A percentile compares a stretch with the other conserved stretches of the same genome.
These are phyloP conservation scores for Trichoderma afroharzianum DNA, from an alignment of 2,329 filamentous ascomycete species.

Conservation along the genomic window DNA sequence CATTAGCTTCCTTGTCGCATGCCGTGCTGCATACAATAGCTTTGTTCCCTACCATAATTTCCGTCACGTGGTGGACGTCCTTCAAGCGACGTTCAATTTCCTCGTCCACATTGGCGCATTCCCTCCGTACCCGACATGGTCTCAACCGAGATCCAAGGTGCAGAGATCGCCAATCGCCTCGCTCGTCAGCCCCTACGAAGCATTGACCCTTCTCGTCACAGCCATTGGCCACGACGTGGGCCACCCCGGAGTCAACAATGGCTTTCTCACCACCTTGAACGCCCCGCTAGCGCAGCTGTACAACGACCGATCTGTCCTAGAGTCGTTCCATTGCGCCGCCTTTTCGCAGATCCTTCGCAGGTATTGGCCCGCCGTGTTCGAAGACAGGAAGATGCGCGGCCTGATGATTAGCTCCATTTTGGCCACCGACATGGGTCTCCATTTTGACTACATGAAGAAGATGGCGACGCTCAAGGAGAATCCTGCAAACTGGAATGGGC, in stretches of 20 bases:
- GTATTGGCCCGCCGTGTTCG: constrained; percentile 83
- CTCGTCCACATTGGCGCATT: constrained; percentile 75
- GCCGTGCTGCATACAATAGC: constrained; percentile 89
- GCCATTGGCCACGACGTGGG: constrained; percentile 98
- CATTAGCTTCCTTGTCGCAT: constrained; percentile 80
- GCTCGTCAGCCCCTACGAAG: constrained; percentile 81
- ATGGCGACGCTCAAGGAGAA: constrained; percentile 77
- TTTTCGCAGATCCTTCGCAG: constrained; percentile 93
- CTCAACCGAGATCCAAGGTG: constrained; percentile 28
- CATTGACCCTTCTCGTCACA: constrained; percentile 82
- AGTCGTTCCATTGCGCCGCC: constrained; percentile 95
- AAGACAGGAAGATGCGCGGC: constrained; percentile 74
- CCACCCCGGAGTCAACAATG: constrained; percentile 96
- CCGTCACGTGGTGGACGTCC: constrained; percentile 90
- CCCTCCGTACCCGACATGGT: constrained; percentile 57
- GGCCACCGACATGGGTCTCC: constrained; percentile 94
- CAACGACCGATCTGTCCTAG: constrained; percentile 93
- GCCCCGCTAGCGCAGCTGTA: constrained; percentile 92
- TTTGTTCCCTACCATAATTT: constrained; percentile 99
- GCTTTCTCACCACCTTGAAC: constrained; percentile 87
- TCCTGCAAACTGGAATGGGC: constrained; percentile 71
- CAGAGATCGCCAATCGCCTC: constrained; percentile 64
- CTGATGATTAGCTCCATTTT: constrained; percentile 97
- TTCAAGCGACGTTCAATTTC: constrained; percentile 91
- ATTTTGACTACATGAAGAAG: constrained; percentile 95